Evolutionary conservation across 1,284 basidiomycete genomes (phyloP), one percentile per base, ranked within the genome.

Genomic region (Sporisorium sorghi): DNA sequence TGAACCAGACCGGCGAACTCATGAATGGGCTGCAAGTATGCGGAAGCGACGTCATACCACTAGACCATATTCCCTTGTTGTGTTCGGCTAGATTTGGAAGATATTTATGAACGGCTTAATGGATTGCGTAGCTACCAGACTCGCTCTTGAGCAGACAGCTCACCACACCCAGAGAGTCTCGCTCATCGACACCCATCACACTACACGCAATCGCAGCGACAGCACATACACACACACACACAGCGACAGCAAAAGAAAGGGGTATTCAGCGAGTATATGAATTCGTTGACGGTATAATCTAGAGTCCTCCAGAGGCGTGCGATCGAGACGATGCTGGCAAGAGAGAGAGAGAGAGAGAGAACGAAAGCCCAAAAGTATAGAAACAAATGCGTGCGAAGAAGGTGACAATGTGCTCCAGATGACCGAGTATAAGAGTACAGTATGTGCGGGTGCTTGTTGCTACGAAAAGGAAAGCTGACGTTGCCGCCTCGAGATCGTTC

Each of bases 41-140:
- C 70, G 70, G 70, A 73, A 73, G 70, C 64, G 70, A 73, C 70
- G 70, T 73, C 70, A 73, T 73, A 73, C 70, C 70, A 73, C 70
- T 73, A 73, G 70, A 73, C 70, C 70, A 73, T 73, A 73, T 73
- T 73, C 70, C 70, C 70, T 55, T 21, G 50, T 49, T 46, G 28
- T 63, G 51, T 3, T 40, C 1, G 7, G n/a, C 0, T 5, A 12
- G 7, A 5, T 0, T 19, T 1, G 0, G 6, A 11, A 37, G 14
- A n/a, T n/a, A n/a, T n/a, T n/a, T n/a, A n/a, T n/a, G n/a, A n/a
- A n/a, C n/a, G n/a, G n/a, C n/a, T n/a, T n/a, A n/a, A n/a, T n/a
- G n/a, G n/a, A n/a, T n/a, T n/a, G n/a, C n/a, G n/a, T n/a, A n/a
- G n/a, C n/a, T n/a, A n/a, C n/a, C n/a, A n/a, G n/a, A n/a, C n/a